Conservation (phyloP, 2,329 filamentous ascomycete species). For the Fusarium tanahbumbuense region DNA sequence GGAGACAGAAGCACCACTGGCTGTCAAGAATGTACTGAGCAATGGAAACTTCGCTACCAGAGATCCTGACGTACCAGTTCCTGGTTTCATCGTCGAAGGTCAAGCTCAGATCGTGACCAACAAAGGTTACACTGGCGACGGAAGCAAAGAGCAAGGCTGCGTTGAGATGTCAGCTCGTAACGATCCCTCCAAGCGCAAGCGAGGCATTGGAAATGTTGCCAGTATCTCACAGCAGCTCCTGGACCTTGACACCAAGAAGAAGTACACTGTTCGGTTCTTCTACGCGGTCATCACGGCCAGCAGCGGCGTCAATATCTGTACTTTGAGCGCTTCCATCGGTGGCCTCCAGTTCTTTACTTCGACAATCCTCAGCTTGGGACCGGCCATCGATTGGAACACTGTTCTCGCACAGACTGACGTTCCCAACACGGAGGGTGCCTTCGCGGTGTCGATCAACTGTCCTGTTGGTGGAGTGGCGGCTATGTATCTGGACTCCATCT, state of each 20-base stretch:
- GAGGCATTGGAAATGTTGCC: slow-evolving; percentile 1
- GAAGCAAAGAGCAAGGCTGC: slow-evolving; percentile 19
- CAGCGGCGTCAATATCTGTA: slow-evolving; percentile 12
- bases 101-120: background rate
- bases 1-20: background rate
- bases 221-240: slow-evolving; percentile 18
- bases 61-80: slow-evolving; percentile 2
- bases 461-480: background rate
- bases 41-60: slow-evolving; percentile 13
- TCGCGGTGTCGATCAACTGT: slow-evolving; percentile 17
- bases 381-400: slow-evolving; percentile 4
- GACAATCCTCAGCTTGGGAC: background rate
- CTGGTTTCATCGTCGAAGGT: slow-evolving; percentile 3
- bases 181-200: background rate
- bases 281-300: slow-evolving; percentile 15
- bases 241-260: background rate
- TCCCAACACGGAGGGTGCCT: fast-evolving
- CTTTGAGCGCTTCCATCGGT: slow-evolving; percentile 19
- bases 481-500: slow-evolving; percentile 35
- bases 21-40: slow-evolving; percentile 13
- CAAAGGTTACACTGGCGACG: slow-evolving; percentile 11
- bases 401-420: slow-evolving; percentile 5
- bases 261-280: slow-evolving; percentile 37
- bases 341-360: background rate
- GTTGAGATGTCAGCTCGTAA: background rate